Conservation (phyloP, 352 stramenopile species). For the Phytopythium kandeliae region DNA sequence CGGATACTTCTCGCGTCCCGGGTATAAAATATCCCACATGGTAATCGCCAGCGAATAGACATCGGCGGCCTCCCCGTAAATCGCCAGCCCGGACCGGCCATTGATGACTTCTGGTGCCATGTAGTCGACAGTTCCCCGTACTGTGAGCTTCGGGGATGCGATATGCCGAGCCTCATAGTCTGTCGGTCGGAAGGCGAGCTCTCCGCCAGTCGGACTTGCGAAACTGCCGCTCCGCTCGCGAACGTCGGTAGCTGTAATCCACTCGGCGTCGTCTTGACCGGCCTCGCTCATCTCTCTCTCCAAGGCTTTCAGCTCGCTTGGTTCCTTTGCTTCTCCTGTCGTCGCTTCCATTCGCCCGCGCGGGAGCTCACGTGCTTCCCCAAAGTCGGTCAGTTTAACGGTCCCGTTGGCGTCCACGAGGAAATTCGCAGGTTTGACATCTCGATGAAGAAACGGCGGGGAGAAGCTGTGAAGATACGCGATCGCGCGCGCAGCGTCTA, state of each 20-base stretch:
- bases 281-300: too few species aligned
- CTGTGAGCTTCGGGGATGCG: slow-evolving; percentile 11
- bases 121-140: slow-evolving; percentile 40
- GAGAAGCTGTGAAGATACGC: slow-evolving; percentile 26
- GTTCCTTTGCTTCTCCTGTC: background rate
- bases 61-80: slow-evolving; percentile 40
- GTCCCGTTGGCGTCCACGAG: slow-evolving; percentile 12
- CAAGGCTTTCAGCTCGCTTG: background rate
- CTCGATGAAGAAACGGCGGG: slow-evolving; percentile 18
- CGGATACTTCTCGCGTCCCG: slow-evolving; percentile 27
- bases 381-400: slow-evolving; percentile 22
- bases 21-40: slow-evolving; percentile 60
- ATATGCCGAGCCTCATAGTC: slow-evolving; percentile 3
- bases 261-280: background rate
- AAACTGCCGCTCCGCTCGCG: slow-evolving; percentile 1
- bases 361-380: slow-evolving; percentile 21
- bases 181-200: background rate
- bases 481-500: slow-evolving; percentile 19
- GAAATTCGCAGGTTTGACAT: slow-evolving; percentile 23
- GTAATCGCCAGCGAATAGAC: slow-evolving; percentile 55
- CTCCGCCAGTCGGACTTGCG: background rate
- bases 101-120: slow-evolving; percentile 54
- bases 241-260: slow-evolving; percentile 1
- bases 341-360: slow-evolving; percentile 4
- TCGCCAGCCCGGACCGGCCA: slow-evolving; percentile 15